phyloP scores from a whole-genome alignment of 441 rosid genomes.

The Aleurites moluccanus region DNA sequence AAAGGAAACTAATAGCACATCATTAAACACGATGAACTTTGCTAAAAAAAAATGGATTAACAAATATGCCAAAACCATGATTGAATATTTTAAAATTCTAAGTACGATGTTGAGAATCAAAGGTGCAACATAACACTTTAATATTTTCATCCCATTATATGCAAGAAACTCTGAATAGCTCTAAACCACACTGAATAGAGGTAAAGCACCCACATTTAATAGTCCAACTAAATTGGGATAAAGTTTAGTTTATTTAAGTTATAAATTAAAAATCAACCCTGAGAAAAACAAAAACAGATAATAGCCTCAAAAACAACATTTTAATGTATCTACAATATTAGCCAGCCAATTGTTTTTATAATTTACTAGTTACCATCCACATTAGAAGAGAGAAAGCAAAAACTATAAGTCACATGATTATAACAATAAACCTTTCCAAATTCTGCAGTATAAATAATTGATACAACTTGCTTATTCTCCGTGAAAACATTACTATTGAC shows the following conservation, averaged over 20 bases:
- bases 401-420: conserved; percentile 1
- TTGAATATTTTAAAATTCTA: not conserved
- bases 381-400: not conserved
- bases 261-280: not conserved
- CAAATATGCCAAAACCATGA: not conserved
- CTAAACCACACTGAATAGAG: too few relatives aligned
- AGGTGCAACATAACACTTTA: not conserved
- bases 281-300: not conserved
- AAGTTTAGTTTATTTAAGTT: not conserved
- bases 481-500: conserved; percentile 94
- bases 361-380: not conserved
- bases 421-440: conserved; percentile 74
- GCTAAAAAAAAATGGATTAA: not conserved
- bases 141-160: not conserved
- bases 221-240: not conserved
- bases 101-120: not conserved
- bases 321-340: too few relatives aligned
- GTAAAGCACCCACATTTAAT: not conserved
- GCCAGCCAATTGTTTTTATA: not conserved
- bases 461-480: conserved; percentile 75
- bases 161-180: not conserved
- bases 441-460: conserved; percentile 62
- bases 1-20: not conserved
- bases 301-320: not conserved
- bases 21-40: not conserved